phyloP scores from a whole-genome alignment of 768 basidiomycete species.

The Rubroboletus pulcherrimus region DNA sequence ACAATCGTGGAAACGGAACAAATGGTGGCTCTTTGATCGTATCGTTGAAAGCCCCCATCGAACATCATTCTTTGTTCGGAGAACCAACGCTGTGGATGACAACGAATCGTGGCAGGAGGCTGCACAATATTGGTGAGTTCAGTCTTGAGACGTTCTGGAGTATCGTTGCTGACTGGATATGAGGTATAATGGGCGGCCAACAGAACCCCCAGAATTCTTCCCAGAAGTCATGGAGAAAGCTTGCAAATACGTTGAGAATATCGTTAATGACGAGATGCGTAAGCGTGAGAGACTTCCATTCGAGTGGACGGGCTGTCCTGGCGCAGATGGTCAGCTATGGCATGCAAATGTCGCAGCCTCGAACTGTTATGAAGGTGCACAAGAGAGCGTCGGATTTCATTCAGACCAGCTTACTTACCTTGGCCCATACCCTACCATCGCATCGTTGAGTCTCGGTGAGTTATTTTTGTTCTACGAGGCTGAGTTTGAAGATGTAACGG shows the following conservation, averaged over 20 bases:
- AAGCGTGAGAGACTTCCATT: conserved; percentile 57
- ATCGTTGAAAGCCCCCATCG: conserved; percentile 81
- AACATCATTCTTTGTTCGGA: conserved; percentile 72
- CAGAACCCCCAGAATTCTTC: conserved; percentile 54
- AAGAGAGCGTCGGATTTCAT: conserved; percentile 79
- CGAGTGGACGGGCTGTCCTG: conserved; percentile 55
- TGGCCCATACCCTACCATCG: conserved; percentile 83
- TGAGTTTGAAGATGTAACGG: neutral
- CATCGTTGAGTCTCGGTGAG: conserved; percentile 76
- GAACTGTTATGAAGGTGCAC: conserved; percentile 79
- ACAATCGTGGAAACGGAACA: conserved; percentile 62
- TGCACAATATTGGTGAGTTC: conserved; percentile 66
- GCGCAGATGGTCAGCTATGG: conserved; percentile 43
- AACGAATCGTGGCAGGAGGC: conserved; percentile 63
- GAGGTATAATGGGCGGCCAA: conserved; percentile 79
- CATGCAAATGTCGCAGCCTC: conserved; percentile 82
- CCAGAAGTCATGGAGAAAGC: conserved; percentile 75
- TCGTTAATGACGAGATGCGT: conserved; percentile 69
- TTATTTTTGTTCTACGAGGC: neutral
- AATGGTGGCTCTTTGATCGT: conserved; percentile 83
- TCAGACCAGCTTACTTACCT: conserved; percentile 79
- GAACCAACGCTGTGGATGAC: conserved; percentile 40
- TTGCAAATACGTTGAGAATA: conserved; percentile 60
- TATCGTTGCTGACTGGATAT: conserved; percentile 6
- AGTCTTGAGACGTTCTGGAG: neutral